A percentile compares a stretch with the other conserved stretches of the same genome.
Evolutionary conservation across 768 basidiomycete genomes (phyloP).

Genomic region (Amanita rubescens): DNA sequence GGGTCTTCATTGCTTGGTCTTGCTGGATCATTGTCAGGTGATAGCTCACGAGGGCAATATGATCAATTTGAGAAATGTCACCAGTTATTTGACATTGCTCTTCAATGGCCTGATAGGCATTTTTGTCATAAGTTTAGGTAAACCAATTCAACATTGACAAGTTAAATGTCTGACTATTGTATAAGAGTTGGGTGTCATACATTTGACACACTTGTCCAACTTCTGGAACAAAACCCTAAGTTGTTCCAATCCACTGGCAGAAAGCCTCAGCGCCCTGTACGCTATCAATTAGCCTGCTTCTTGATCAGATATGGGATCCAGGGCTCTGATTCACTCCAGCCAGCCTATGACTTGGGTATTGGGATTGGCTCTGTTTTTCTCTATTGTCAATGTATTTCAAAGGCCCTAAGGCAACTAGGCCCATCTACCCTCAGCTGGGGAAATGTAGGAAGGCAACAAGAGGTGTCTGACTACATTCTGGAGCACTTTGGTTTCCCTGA

Average conservation of each 20-base stretch:
- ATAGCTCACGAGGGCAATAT: constrained; percentile 6
- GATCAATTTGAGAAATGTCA: constrained; percentile 9
- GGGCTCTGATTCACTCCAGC: neutral
- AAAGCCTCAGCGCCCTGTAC: constrained; percentile 6
- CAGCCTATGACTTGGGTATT: neutral
- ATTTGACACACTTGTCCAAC: constrained; percentile 5
- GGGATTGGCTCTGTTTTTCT: neutral
- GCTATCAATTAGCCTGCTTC: constrained; percentile 10
- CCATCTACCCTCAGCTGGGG: neutral
- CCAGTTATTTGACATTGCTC: constrained; percentile 11
- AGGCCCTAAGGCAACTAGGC: neutral
- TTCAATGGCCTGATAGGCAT: constrained; percentile 8
- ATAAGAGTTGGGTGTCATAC: constrained; percentile 7
- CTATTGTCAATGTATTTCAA: neutral
- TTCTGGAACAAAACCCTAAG: constrained; percentile 7
- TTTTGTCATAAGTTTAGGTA: no score
- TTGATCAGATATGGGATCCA: constrained; percentile 9
- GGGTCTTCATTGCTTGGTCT: no score
- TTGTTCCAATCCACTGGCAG: constrained; percentile 5
- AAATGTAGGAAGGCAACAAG: neutral
- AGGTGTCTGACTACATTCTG: neutral
- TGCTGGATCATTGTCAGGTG: no score
- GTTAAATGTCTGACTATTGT: neutral
- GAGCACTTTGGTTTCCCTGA: neutral
- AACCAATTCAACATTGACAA: constrained; percentile 6